phyloP scores from a whole-genome alignment of 306 rosid genomes.

The Hippophae tibetana region DNA sequence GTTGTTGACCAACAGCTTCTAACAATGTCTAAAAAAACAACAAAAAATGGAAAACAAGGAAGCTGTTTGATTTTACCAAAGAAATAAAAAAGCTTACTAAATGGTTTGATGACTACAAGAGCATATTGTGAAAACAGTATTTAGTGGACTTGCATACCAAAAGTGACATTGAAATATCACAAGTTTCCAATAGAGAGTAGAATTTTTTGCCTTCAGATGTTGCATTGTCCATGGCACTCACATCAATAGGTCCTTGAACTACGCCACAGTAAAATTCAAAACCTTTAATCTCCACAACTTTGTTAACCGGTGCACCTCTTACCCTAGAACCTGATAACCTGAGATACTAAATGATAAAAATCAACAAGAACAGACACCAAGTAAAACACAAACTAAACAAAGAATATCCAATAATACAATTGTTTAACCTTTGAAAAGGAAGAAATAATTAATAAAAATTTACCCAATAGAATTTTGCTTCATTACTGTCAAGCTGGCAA shows the following conservation, averaged over 20 bases:
- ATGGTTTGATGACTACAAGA: too few species aligned
- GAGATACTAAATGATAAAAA: conserved; percentile 19
- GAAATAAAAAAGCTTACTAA: too few species aligned
- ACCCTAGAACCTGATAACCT: conserved; percentile 53
- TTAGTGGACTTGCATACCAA: conserved; percentile 39
- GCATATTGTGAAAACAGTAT: neutral
- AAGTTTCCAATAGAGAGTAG: conserved; percentile 67
- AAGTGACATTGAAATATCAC: conserved; percentile 62
- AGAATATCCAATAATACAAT: neutral
- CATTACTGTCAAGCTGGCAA: conserved; percentile 68
- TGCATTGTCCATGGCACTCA: conserved; percentile 30
- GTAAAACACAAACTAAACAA: neutral
- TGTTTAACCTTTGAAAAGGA: too few species aligned
- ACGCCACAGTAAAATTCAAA: conserved; percentile 70
- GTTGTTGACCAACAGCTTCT: too few species aligned
- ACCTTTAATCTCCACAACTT: conserved; percentile 58
- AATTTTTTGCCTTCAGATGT: conserved; percentile 26
- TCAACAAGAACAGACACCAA: conserved; percentile 11
- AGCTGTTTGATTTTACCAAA: too few species aligned
- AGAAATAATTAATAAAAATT: neutral
- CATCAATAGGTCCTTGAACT: conserved; percentile 34
- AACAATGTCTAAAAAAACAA: too few species aligned
- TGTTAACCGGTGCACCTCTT: conserved; percentile 55
- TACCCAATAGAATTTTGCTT: conserved; percentile 77
- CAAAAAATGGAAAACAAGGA: too few species aligned